Conservation (phyloP, 495 filamentous ascomycete species). For the Immersiella caudata region DNA sequence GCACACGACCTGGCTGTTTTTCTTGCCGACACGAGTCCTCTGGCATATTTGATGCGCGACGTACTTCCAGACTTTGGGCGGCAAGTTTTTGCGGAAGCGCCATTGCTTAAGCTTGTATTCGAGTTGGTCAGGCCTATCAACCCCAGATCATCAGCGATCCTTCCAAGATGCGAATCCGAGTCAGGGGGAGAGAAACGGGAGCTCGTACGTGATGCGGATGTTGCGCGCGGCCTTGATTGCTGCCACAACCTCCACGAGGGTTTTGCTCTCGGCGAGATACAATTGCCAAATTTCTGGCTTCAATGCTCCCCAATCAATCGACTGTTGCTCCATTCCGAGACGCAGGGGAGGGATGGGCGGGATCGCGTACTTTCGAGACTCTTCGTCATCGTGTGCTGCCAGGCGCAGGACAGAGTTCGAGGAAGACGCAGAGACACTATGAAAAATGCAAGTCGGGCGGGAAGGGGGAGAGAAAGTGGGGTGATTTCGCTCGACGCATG, state of each 20-base stretch:
- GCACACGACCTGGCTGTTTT: background rate
- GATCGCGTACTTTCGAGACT: background rate
- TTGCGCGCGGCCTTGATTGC: background rate
- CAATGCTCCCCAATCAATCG: background rate
- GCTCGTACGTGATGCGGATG: background rate
- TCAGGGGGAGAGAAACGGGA: background rate
- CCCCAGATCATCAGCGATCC: background rate
- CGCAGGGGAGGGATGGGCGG: background rate
- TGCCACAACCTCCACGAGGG: background rate
- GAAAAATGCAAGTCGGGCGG: background rate
- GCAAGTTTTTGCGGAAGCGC: constrained; percentile 3
- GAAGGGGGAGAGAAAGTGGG: background rate
- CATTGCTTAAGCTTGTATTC: constrained; percentile 9
- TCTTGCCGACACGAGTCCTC: background rate
- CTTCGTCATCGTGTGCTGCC: background rate
- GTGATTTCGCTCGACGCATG: background rate
- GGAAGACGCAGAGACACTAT: background rate
- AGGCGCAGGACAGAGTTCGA: background rate
- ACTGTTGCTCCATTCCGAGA: background rate
- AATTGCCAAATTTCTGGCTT: constrained; percentile 5
- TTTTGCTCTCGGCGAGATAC: background rate
- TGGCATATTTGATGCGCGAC: background rate
- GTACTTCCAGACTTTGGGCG: background rate
- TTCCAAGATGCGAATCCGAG: background rate
- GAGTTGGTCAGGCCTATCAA: background rate